Base-by-base conservation (phyloP, 1,284 basidiomycete genomes). In the Malassezia psittaci region DNA sequence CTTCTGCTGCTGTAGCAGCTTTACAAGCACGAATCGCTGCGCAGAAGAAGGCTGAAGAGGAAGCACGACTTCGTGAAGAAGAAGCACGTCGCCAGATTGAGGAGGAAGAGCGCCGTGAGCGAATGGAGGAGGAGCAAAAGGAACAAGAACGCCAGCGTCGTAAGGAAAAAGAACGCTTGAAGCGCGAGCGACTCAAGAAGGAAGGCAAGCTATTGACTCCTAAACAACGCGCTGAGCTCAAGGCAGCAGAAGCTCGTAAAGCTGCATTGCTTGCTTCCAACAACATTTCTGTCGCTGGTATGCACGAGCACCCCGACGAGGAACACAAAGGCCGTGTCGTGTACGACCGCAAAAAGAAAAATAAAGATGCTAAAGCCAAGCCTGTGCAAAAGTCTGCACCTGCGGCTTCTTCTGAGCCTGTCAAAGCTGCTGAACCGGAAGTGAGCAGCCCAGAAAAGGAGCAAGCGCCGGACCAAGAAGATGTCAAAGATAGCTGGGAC, bases 221-320 rank as follows among this genome's bases (percentile, higher is more conserved):
- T 37, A 96, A 94, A 77, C 91, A 98, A 76, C 96, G 91, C 77
- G 87, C 89, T 68, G 91, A 96, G 75, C 85, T 83, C 66, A 86
- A 87, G 15, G 86, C 85, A 57, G 91, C 90, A 8, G 91, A 96
- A 76, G 83, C 88, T 36, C 83, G 91, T 54, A 87, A 86, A 76
- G 83, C 93, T 76, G 93, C 93, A 3, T 81, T 98, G 55, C 80
- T 98, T 48, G 83, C 85, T 19, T 87, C 88, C 32, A 90, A 90
- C 46, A 67, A 70, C 48, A 86, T 89, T 54, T 85, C 86, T 66
- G 85, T 98, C 60, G 90, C 91, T 63, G 94, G 88, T 57, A 79
- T 96, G 39, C 80, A 77, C 47, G 77, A 76, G 54, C 79, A 76
- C 5, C 76, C 78, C 33, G 39, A 7, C 1, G 61, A 66, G 24